Conservation (phyloP, 345 rosid genomes). For the rapeseed (Brassica napus) region Da-Ae NC_063451.1:23270501-23271000, state of each 20-base stretch:
- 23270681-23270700: conserved; percentile 98
- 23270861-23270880: conserved; percentile 8
- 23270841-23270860: conserved; percentile 7
- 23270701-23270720: conserved; percentile 78
- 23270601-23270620: neutral
- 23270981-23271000: conserved; percentile 70
- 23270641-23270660: conserved; percentile 1
- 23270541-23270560: conserved; percentile 76
- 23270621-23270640: conserved; percentile 6
- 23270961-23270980: conserved; percentile 97
- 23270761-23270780: conserved; percentile 85
- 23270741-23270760: conserved; percentile 98
- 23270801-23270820: conserved; percentile 97
- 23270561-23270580: conserved; percentile 83
- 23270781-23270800: conserved; percentile 68
- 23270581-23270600: conserved; percentile 58
- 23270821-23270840: conserved; percentile 84
- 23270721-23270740: conserved; percentile 51
- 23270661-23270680: conserved; percentile 53
- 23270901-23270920: conserved; percentile 82
- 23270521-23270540: conserved; percentile 81
- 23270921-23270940: conserved; percentile 79
- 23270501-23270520: conserved; percentile 79
- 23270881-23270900: neutral
- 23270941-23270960: conserved; percentile 90